A percentile compares a stretch with the other conserved stretches of the same genome.
These are phyloP conservation scores for Yamadazyma ubonensis DNA, from an alignment of 805 yeast genomes.

Conservation along the genomic window DNA sequence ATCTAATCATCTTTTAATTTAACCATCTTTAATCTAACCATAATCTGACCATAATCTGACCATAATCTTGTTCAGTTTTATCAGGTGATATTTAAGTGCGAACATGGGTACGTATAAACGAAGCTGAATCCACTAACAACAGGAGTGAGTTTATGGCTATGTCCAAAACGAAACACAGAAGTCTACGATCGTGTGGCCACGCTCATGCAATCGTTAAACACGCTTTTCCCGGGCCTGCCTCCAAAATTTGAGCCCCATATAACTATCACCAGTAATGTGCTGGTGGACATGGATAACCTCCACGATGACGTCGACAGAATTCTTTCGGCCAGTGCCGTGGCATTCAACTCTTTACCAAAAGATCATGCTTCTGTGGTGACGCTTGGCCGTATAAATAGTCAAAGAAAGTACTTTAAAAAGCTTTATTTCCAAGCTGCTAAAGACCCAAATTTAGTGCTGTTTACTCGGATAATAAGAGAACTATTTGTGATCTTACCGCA, in stretches of 20 bases:
- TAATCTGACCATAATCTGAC: too few relatives aligned
- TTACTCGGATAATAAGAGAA: conserved; percentile 58
- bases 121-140: conserved; percentile 9
- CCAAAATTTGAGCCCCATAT: conserved; percentile 74
- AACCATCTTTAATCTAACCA: too few relatives aligned
- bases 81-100: too few relatives aligned
- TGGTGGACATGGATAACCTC: conserved; percentile 38
- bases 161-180: conserved; percentile 57
- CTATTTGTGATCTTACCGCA: conserved; percentile 50
- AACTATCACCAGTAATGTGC: conserved; percentile 66
- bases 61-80: too few relatives aligned
- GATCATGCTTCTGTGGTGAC: conserved; percentile 40
- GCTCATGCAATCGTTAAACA: conserved; percentile 61
- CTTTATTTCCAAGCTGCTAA: conserved; percentile 48
- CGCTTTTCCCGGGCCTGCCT: conserved; percentile 68
- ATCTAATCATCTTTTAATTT: too few relatives aligned
- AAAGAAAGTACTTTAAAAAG: conserved; percentile 52
- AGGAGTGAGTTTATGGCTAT: conserved; percentile 64
- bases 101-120: conserved; percentile 6
- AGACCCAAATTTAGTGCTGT: conserved; percentile 47
- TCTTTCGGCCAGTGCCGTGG: conserved; percentile 58
- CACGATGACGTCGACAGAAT: conserved; percentile 59
- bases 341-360: conserved; percentile 43
- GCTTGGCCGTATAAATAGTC: conserved; percentile 45
- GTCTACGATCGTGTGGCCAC: conserved; percentile 57